A percentile compares a stretch with the other conserved stretches of the same genome.
phyloP scores from a whole-genome alignment of 768 basidiomycete genomes.

The Phaffia tasmanica region DNA sequence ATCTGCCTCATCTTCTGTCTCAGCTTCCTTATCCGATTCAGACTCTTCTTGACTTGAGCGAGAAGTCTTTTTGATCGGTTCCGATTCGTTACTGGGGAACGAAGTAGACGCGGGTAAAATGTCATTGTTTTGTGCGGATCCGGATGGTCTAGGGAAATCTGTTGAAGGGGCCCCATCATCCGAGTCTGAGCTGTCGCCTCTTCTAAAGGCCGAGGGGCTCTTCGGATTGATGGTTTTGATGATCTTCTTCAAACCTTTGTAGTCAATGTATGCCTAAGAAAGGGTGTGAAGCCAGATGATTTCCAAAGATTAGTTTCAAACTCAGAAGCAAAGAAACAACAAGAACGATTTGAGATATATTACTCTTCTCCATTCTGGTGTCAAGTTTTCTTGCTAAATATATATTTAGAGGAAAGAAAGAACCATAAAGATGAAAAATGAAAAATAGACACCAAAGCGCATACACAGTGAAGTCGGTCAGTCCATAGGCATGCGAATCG shows the following conservation, averaged over 20 bases:
- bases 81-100: background rate
- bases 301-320: background rate
- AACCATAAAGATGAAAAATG: too few species aligned
- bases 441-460: too few species aligned
- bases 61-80: background rate
- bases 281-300: background rate
- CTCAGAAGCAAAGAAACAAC: background rate
- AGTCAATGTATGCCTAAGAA: constrained; percentile 19
- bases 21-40: background rate
- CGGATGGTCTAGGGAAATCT: too few species aligned
- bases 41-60: constrained; percentile 2
- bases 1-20: background rate
- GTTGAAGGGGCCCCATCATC: background rate
- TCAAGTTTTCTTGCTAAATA: constrained; percentile 13
- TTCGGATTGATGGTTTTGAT: constrained; percentile 18
- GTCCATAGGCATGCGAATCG: too few species aligned
- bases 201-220: background rate
- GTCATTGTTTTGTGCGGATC: too few species aligned
- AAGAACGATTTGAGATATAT: background rate
- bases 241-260: constrained; percentile 24
- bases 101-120: too few species aligned
- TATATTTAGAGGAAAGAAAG: too few species aligned
- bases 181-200: constrained; percentile 3
- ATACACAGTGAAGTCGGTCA: too few species aligned
- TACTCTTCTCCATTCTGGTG: constrained; percentile 6